These are phyloP conservation scores for Mycena maculata DNA, from an alignment of 768 basidiomycete genomes.

Conservation along the genomic window DNA sequence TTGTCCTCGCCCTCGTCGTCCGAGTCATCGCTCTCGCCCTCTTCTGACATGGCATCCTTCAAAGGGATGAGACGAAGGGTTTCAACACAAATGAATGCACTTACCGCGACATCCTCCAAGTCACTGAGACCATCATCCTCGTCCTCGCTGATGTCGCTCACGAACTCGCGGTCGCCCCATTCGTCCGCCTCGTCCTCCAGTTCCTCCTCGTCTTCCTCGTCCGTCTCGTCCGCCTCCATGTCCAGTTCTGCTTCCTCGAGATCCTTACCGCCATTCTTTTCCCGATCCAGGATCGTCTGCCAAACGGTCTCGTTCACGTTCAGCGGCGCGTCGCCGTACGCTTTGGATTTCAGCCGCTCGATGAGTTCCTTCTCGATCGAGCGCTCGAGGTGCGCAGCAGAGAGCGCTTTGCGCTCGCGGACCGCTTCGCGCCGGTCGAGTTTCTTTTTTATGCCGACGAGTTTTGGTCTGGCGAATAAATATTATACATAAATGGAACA, in stretches of 20 bases:
- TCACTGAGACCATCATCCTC: slow-evolving; percentile 74
- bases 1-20: slow-evolving; percentile 48
- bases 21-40: slow-evolving; percentile 52
- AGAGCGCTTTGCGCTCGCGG: slow-evolving; percentile 95
- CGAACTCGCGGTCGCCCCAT: slow-evolving; percentile 76
- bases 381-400: slow-evolving; percentile 94
- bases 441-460: slow-evolving; percentile 97
- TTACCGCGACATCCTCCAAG: slow-evolving; percentile 75
- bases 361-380: slow-evolving; percentile 97
- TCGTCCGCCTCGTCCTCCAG: slow-evolving; percentile 60
- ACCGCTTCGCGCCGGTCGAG: slow-evolving; percentile 91
- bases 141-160: slow-evolving; percentile 79
- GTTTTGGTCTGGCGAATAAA: slow-evolving; percentile 74
- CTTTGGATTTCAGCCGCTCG: slow-evolving; percentile 94
- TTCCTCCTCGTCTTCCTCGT: slow-evolving; percentile 72
- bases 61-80: not conserved
- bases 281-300: slow-evolving; percentile 90
- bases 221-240: slow-evolving; percentile 66
- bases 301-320: slow-evolving; percentile 99
- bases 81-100: slow-evolving; percentile 39
- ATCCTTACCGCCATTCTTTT: slow-evolving; percentile 64
- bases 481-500: not conserved
- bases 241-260: slow-evolving; percentile 58
- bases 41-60: slow-evolving; percentile 59
- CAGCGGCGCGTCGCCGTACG: slow-evolving; percentile 96